Conservation (phyloP, 1,284 basidiomycete species). For the Apiotrichum sp. region DNA sequence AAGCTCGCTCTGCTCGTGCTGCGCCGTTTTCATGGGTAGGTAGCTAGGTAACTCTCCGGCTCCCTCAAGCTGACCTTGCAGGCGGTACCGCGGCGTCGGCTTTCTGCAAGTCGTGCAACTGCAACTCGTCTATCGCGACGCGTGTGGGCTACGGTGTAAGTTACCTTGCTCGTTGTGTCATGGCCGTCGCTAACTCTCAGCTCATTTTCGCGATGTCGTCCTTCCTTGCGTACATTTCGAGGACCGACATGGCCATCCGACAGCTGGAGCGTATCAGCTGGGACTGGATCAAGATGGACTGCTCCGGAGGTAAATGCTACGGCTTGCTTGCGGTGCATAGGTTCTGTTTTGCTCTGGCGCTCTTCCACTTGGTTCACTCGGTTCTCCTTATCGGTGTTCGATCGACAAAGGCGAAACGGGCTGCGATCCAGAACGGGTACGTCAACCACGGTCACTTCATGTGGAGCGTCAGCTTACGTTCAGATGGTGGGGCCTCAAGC, state of each 20-base stretch:
- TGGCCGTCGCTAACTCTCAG: conserved; percentile 46
- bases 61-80: conserved; percentile 8
- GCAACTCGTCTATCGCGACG: conserved; percentile 96
- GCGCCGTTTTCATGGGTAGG: conserved; percentile 49
- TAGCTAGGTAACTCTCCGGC: no score
- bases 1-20: conserved; percentile 70
- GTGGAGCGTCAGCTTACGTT: background rate
- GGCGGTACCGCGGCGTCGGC: conserved; percentile 66
- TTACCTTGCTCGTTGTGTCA: conserved; percentile 5
- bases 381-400: conserved; percentile 74
- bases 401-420: conserved; percentile 83
- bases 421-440: conserved; percentile 93
- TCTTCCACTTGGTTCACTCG: conserved; percentile 83
- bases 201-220: conserved; percentile 94
- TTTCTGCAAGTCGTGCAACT: conserved; percentile 98
- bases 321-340: conserved; percentile 97
- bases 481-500: conserved; percentile 98
- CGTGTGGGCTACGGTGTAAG: conserved; percentile 89
- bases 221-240: conserved; percentile 94
- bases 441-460: conserved; percentile 20
- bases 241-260: conserved; percentile 78
- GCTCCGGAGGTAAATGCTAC: conserved; percentile 86
- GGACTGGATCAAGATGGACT: conserved; percentile 98
- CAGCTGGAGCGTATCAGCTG: conserved; percentile 88
- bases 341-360: conserved; percentile 86